Conservation (phyloP, 257 asterid species). For the Verbena officinalis region DNA sequence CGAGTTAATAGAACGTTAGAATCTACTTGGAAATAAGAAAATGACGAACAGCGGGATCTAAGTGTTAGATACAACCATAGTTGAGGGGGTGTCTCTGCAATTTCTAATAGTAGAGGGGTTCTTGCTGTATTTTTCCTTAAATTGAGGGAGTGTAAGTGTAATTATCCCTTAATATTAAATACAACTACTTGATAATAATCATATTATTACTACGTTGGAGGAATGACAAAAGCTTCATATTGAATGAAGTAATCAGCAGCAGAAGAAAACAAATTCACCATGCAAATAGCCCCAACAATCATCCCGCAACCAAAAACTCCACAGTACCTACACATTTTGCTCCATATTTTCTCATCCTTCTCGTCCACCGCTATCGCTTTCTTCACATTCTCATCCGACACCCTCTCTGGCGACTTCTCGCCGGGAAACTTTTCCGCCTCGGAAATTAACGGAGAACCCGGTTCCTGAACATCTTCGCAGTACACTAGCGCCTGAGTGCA, state of each 20-base stretch:
- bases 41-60: too few relatives aligned
- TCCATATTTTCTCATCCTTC: conserved; percentile 20
- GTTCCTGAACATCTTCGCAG: conserved; percentile 11
- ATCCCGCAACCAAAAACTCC: conserved; percentile 42
- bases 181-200: too few relatives aligned
- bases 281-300: conserved; percentile 34
- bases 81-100: too few relatives aligned
- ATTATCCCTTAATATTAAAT: too few relatives aligned
- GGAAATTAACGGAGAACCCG: conserved; percentile 18
- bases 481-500: conserved; percentile 36
- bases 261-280: conserved; percentile 12
- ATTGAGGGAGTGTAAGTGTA: too few relatives aligned
- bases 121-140: too few relatives aligned
- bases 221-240: conserved; percentile 19
- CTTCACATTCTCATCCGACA: background rate
- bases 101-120: too few relatives aligned
- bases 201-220: conserved; percentile 40
- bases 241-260: background rate
- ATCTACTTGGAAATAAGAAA: too few relatives aligned
- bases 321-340: conserved; percentile 19
- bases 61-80: too few relatives aligned
- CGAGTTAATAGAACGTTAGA: too few relatives aligned
- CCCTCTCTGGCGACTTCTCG: conserved; percentile 8
- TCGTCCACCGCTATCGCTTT: conserved; percentile 9
- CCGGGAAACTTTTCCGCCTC: background rate